A percentile compares a stretch with the other conserved stretches of the same genome.
Conservation (phyloP, 2,329 filamentous ascomycete genomes). For the Epichloe baconii region DNA sequence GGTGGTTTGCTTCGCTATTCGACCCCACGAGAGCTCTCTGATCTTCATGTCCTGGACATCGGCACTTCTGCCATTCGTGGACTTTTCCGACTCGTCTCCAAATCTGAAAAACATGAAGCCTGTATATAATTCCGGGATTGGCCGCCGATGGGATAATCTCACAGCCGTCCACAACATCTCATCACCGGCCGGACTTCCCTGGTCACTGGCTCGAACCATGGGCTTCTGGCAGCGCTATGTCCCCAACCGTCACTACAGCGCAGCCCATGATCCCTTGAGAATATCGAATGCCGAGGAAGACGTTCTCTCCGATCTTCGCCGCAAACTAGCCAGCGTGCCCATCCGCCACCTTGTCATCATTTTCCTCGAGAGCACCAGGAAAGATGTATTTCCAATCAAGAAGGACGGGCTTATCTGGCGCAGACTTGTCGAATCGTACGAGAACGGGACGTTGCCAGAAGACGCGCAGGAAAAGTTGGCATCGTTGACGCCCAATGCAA, state of each 20-base stretch:
- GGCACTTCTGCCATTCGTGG: conserved; percentile 20
- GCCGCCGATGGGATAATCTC: conserved; percentile 15
- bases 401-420: conserved; percentile 25
- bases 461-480: conserved; percentile 16
- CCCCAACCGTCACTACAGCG: conserved; percentile 16
- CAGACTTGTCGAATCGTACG: conserved; percentile 19
- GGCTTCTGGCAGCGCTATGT: conserved; percentile 19
- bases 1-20: conserved; percentile 10
- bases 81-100: conserved; percentile 16
- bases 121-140: conserved; percentile 11
- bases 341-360: conserved; percentile 31
- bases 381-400: conserved; percentile 32
- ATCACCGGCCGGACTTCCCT: conserved; percentile 16
- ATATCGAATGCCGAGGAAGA: conserved; percentile 25
- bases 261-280: conserved; percentile 25
- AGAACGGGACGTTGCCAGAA: conserved; percentile 19
- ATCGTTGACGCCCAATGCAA: conserved; percentile 19
- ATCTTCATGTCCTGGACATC: conserved; percentile 24
- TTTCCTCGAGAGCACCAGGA: conserved; percentile 31
- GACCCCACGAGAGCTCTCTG: conserved; percentile 18
- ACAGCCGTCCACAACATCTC: conserved; percentile 15
- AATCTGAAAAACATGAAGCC: conserved; percentile 13
- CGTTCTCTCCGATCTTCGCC: conserved; percentile 15
- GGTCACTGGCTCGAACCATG: conserved; percentile 5
- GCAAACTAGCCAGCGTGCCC: conserved; percentile 16